Evolutionary conservation across 2,329 filamentous ascomycete species (phyloP), one percentile per base, ranked within the genome.

Genomic region (Aspergillus puulaauensis): DNA sequence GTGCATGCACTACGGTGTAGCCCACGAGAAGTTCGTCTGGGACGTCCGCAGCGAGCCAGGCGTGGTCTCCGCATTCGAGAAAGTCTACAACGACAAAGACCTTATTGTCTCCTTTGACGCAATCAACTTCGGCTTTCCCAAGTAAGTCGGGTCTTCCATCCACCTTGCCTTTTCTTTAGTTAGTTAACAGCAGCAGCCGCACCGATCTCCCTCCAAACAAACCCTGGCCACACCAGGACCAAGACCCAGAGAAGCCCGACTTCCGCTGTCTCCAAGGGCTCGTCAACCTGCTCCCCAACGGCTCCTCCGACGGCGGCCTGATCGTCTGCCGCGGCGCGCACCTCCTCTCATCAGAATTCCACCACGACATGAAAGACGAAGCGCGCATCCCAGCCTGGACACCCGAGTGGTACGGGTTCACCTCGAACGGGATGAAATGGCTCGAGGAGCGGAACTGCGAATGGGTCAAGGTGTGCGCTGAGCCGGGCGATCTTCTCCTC

Each of bases 261-360:
- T 81, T 83, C 65, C 74, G 79, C 2, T 83, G 81, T 11, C 57
- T 64, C 6, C 81, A 83, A 58, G 81, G 81, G 4, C 71, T 83
- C 0, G 77, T 83, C 2, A 83, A 83, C 64, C 62, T 78, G 0
- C 64, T 66, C 2, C 69, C 65, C 2, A 64, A 67, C 37, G 75
- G 74, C 1, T 73, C 74, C 4, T 64, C 75, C 1, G 75, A 77
- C 53, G 75, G 75, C 6, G 70, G 73, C 0, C 65, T 78, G 1
- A 70, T 75, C 6, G 70, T 76, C 24, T 73, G 68, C 52, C 64
- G 61, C 6, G 71, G 73, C 17, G 67, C 62, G 0, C 73, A 75
- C 54, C 53, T 54, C 5, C 53, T 73, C 2, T 69, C 66, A 14
- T 68, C 72, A 3, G 62, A 73, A 46, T 75, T 75, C 62, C 66